Evolutionary conservation across 257 asterid species (phyloP), one percentile per base, ranked within the genome.

Genomic region (Mitragyna speciosa): DNA sequence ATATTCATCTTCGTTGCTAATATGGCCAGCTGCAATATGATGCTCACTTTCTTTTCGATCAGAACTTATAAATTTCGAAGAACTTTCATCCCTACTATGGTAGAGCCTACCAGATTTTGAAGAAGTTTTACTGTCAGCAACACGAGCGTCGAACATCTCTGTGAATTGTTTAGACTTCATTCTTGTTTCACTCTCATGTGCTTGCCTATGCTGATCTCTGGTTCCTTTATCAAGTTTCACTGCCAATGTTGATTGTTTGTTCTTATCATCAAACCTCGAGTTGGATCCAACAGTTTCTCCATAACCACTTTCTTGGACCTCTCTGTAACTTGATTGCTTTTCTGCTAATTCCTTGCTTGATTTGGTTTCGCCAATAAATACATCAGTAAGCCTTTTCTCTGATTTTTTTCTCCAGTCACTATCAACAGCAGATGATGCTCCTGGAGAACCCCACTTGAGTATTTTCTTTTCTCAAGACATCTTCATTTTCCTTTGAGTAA

Each of bases 341-440:
- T 79, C 61, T 4, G 72, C 82, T 75, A 85, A 76, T 79, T 83
- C 92, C 71, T 87, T 86, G 71, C 80, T 86, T 10, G 86, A 83
- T 51, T 79, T 87, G 56, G 81, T 84, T 77, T 90, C 90, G 73
- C 85, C 90, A 78, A 85, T 81, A 36, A 94, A 85, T 82, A 81
- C 71, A 84, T 93, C 97, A 76, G 83, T 80, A 77, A 93, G 96
- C 85, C 86, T 92, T 89, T 95, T 95, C 92, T 93, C 97, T 2
- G 98, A 89, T 74, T 95, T 89, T 86, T 95, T 95, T 81, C 97
- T 88, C 87, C 90, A 89, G 77, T 84, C 88, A 14, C 87, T 79
- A 77, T 87, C 94, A 78, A 82, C 86, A 69, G 76, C 82, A 83
- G 83, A 80, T 41, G 93, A 83, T 59, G 87, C 87, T 70, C 83